These are phyloP conservation scores for Cryptococcus amylolentus DNA, from an alignment of 1,284 basidiomycete genomes.

Conservation along the genomic window DNA sequence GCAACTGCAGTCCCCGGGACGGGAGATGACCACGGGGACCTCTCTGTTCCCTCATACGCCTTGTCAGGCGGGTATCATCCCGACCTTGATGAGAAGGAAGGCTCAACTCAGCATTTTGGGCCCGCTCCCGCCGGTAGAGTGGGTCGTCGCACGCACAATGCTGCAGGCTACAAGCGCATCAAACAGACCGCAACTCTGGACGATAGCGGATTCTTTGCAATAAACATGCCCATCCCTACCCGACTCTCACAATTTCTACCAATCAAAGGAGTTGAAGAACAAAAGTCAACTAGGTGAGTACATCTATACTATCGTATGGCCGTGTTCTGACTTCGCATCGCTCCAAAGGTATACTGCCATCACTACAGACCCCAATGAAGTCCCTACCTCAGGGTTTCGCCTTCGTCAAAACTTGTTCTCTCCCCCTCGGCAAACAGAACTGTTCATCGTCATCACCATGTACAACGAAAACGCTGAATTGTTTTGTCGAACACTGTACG, in stretches of 20 bases:
- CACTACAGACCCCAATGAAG: slow-evolving; percentile 91
- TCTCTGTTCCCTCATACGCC: slow-evolving; percentile 15
- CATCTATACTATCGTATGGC: not conserved
- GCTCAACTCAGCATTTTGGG: slow-evolving; percentile 65
- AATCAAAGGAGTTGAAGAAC: slow-evolving; percentile 75
- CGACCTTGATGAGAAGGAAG: not conserved
- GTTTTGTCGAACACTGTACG: slow-evolving; percentile 91
- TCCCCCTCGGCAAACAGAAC: slow-evolving; percentile 69
- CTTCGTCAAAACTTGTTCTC: slow-evolving; percentile 77
- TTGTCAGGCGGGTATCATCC: not conserved
- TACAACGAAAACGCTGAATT: slow-evolving; percentile 93
- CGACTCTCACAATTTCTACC: slow-evolving; percentile 70
- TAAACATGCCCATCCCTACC: slow-evolving; percentile 79
- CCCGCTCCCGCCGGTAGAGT: slow-evolving; percentile 77
- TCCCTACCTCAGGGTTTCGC: slow-evolving; percentile 75
- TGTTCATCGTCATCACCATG: slow-evolving; percentile 96
- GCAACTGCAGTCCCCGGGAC: not conserved
- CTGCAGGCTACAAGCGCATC: slow-evolving; percentile 42
- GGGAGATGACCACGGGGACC: slow-evolving; percentile 18
- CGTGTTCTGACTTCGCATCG: not conserved
- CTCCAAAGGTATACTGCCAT: slow-evolving; percentile 66
- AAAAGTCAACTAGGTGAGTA: slow-evolving; percentile 69
- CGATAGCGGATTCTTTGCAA: slow-evolving; percentile 75
- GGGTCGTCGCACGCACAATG: slow-evolving; percentile 63
- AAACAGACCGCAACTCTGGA: slow-evolving; percentile 51